Evolutionary conservation across 306 rosid genomes (phyloP).

Genomic region (Pterocarpus macrocarpus): DNA sequence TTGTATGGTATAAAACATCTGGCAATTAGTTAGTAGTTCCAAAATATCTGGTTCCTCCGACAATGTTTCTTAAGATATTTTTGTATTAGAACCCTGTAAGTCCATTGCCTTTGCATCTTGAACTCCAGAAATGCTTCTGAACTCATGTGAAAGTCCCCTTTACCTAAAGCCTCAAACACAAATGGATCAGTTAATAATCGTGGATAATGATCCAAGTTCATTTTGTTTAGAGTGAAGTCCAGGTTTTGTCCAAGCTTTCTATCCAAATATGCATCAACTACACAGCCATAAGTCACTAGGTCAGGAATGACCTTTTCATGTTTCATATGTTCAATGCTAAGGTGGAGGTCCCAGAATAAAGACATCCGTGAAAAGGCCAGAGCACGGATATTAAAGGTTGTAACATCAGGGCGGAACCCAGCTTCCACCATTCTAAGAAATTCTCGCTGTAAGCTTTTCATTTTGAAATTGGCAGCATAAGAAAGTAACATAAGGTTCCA

Average conservation of each 20-base stretch:
- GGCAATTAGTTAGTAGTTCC: slow-evolving; percentile 70
- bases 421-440: slow-evolving; percentile 80
- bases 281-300: slow-evolving; percentile 89
- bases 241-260: slow-evolving; percentile 79
- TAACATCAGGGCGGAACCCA: slow-evolving; percentile 80
- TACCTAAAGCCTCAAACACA: slow-evolving; percentile 90
- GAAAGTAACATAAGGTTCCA: slow-evolving; percentile 92
- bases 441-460: slow-evolving; percentile 91
- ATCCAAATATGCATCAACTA: slow-evolving; percentile 83
- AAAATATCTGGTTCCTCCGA: slow-evolving; percentile 79
- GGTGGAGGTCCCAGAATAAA: slow-evolving; percentile 94
- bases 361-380: slow-evolving; percentile 94
- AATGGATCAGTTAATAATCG: slow-evolving; percentile 67
- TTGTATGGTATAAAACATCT: slow-evolving; percentile 17
- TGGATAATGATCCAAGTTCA: slow-evolving; percentile 68
- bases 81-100: slow-evolving; percentile 62
- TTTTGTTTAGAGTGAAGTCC: slow-evolving; percentile 69
- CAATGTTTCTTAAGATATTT: slow-evolving; percentile 71
- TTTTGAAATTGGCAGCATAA: slow-evolving; percentile 87
- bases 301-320: slow-evolving; percentile 75
- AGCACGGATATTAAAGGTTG: slow-evolving; percentile 85
- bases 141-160: slow-evolving; percentile 86
- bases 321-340: slow-evolving; percentile 88
- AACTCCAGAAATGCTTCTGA: slow-evolving; percentile 83
- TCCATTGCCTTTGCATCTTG: slow-evolving; percentile 64